Base-by-base conservation (phyloP, 1,139 yeast species). In the Geotrichum fermentans region DNA sequence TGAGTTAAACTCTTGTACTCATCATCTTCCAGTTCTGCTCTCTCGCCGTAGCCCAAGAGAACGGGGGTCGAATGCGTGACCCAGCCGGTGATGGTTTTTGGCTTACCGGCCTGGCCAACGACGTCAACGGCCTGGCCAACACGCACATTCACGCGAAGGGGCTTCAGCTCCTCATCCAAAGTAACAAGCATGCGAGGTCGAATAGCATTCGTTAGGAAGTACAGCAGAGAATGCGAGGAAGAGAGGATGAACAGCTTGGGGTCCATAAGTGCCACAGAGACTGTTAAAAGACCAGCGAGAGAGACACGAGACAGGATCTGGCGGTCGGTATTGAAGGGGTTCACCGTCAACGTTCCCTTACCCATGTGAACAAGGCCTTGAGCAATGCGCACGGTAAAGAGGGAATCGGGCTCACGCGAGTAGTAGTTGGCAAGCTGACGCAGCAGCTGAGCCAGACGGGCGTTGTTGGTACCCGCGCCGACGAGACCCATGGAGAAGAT, bases 71-170 rank as follows among this genome's bases (percentile, higher is more conserved):
- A 86, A 65, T 94, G 98, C 1, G 99, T 94, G 21, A 92, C 97
- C 98, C 98, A 94, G 38, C 98, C 98, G 4, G 98, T 94, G 45
- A 94, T 94, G 22, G 97, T 90, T 73, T 92, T 92, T 38, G 98
- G 98, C 61, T 88, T 88, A 72, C 99, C 98, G 0, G 97, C 98
- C 68, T 90, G 97, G 33, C 98, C 98, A 54, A 94, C 97, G 40
- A 90, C 88, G 66, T 94, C 98, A 41, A 94, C 98, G 4, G 98
- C 97, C 72, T 92, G 97, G 57, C 98, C 98, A 35, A 94, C 97
- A 64, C 98, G 80, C 7, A 92, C 98, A 60, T 89, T 92, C 11
- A 92, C 97, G 73, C 92, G 92, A 57, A 92, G 72, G 30, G 97
- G 97, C 57, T 82, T 75, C 65, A 92, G 78, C 26, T 84, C 80